Percentiles rank a stretch among this genome's conserved stretches.
Evolutionary conservation across 2,329 filamentous ascomycete species (phyloP).

Genomic region (Pseudocercospora fuligena): DNA sequence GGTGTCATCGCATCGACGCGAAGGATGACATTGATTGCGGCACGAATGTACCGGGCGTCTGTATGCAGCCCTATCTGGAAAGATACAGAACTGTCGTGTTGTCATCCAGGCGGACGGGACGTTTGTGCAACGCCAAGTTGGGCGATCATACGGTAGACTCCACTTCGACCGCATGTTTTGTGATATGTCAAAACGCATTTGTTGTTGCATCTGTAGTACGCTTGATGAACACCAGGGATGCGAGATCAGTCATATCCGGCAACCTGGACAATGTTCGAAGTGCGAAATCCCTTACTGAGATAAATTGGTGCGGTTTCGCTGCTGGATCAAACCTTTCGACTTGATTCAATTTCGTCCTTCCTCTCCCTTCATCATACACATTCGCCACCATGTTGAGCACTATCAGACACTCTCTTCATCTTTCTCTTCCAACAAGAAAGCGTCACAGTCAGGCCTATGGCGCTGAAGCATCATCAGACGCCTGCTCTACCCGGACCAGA

Average conservation of each 20-base stretch:
- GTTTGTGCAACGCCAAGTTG: slow-evolving; percentile 1
- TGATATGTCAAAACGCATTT: slow-evolving; percentile 6
- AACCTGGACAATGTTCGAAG: neutral
- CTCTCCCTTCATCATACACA: neutral
- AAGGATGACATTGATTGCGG: slow-evolving; percentile 1
- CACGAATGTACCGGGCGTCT: slow-evolving; percentile 1
- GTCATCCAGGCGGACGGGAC: slow-evolving; percentile 3
- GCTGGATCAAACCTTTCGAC: neutral
- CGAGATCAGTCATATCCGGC: slow-evolving; percentile 5
- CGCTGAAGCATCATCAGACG: neutral
- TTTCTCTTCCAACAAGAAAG: neutral
- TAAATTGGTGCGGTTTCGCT: neutral
- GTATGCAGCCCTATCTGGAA: slow-evolving; percentile 7
- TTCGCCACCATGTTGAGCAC: slow-evolving; percentile 3
- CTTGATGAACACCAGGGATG: slow-evolving; percentile 6
- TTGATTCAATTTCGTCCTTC: neutral
- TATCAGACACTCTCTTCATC: slow-evolving; percentile 6
- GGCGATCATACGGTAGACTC: neutral
- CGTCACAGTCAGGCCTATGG: neutral
- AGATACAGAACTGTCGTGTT: slow-evolving; percentile 8
- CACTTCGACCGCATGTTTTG: slow-evolving; percentile 4
- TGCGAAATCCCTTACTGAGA: neutral
- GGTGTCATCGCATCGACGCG: slow-evolving; percentile 2
- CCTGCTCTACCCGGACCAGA: neutral
- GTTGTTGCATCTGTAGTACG: slow-evolving; percentile 5